phyloP scores from a whole-genome alignment of 345 rosid species.

The rapeseed (Brassica napus) region Da-Ae NC_063436.1:8525001-8525500 shows the following conservation, averaged over 20 bases:
- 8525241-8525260: slow-evolving; percentile 51
- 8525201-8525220: slow-evolving; percentile 53
- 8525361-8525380: slow-evolving; percentile 85
- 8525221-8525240: slow-evolving; percentile 55
- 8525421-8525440: slow-evolving; percentile 89
- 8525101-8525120: slow-evolving; percentile 70
- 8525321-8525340: slow-evolving; percentile 86
- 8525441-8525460: slow-evolving; percentile 96
- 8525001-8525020: slow-evolving; percentile 58
- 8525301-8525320: slow-evolving; percentile 88
- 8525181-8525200: slow-evolving; percentile 75
- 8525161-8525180: slow-evolving; percentile 92
- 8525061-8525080: slow-evolving; percentile 49
- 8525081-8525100: slow-evolving; percentile 40
- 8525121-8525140: slow-evolving; percentile 71
- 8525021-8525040: slow-evolving; percentile 55
- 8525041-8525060: slow-evolving; percentile 68
- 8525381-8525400: slow-evolving; percentile 72
- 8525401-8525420: slow-evolving; percentile 97
- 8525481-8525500: slow-evolving; percentile 96
- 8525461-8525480: slow-evolving; percentile 97
- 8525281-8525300: slow-evolving; percentile 68
- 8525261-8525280: slow-evolving; percentile 63
- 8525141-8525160: slow-evolving; percentile 77
- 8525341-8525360: slow-evolving; percentile 74